Evolutionary conservation across 305 asterid genomes (phyloP), one percentile per base, ranked within the genome.

Genomic region (Fraxinus ornus): DNA sequence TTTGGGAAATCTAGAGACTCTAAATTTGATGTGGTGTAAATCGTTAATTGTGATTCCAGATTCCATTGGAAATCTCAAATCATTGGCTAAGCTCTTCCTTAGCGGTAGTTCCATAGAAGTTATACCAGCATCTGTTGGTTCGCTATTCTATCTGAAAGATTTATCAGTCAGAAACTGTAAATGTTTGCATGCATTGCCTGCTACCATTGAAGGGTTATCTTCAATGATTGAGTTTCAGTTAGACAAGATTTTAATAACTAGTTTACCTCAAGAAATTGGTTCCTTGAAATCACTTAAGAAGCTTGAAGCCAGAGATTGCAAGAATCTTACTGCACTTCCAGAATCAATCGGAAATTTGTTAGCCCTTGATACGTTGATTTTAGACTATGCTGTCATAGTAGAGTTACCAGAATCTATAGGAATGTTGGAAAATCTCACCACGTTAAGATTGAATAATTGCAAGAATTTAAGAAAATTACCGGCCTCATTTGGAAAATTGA

Each of bases 121-220:
- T 75, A 21, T 86, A 60, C 87, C 87, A n/a, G 66, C 75, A 37
- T 84, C 84, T 9, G 19, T 86, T 47, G 87, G 89, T 80, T 82
- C 70, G 52, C 64, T 86, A 79, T 79, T 68, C 64, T 83, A 79
- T 77, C 57, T 86, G 81, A 82, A 60, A 79, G n/a, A 19, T 26
- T 75, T 86, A 33, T 39, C 78, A 0, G 66, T 66, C 76, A 84
- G 84, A 19, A 12, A 76, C 26, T 86, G 89, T 80, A 17, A 47
- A 55, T 26, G 22, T 83, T 28, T 84, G 78, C 30, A 8, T n/a
- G 33, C 57, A 4, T 73, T 86, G 30, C 87, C 86, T 41, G 19
- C 22, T 82, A 79, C 74, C 6, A n/a, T 77, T 28, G 78, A 68
- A 66, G 78, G 73, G 73, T 64, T 86, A 41, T 79, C 74, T 10